A percentile compares a stretch with the other conserved stretches of the same genome.
These are phyloP conservation scores for Madurella mycetomatis DNA, from an alignment of 2,329 filamentous ascomycete species.

Conservation along the genomic window DNA sequence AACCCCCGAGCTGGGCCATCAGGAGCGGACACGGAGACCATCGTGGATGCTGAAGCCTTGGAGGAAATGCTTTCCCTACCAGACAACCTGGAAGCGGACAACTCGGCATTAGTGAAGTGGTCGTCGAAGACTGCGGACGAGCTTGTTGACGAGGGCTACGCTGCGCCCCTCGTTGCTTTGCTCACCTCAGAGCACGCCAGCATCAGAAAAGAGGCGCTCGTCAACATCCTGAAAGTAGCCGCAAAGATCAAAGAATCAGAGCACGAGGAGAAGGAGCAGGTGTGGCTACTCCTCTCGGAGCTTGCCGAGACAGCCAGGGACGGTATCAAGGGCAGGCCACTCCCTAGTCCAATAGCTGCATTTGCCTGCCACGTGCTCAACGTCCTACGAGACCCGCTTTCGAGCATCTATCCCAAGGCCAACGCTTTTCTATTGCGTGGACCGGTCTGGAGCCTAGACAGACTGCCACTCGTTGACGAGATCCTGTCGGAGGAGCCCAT, in stretches of 20 bases:
- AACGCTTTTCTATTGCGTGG: conserved; percentile 77
- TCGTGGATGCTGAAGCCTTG: conserved; percentile 42
- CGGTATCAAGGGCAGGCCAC: conserved; percentile 49
- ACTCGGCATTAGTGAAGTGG: conserved; percentile 59
- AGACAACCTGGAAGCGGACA: conserved; percentile 45
- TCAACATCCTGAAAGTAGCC: conserved; percentile 62
- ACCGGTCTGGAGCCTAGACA: conserved; percentile 70
- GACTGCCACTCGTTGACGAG: conserved; percentile 65
- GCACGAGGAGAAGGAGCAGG: conserved; percentile 70
- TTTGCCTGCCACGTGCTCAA: conserved; percentile 68
- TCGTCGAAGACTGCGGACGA: conserved; percentile 71
- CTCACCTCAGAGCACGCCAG: conserved; percentile 70
- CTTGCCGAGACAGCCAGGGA: conserved; percentile 67
- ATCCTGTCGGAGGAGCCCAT: conserved; percentile 62
- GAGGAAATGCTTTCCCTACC: conserved; percentile 49
- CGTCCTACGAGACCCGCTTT: conserved; percentile 70
- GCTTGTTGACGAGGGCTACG: conserved; percentile 71
- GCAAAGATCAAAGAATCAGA: conserved; percentile 61
- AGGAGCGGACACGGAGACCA: neutral
- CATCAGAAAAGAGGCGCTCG: conserved; percentile 73
- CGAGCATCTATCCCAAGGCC: conserved; percentile 79
- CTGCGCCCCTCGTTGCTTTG: conserved; percentile 66
- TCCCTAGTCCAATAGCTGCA: conserved; percentile 70
- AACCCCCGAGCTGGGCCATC: neutral
- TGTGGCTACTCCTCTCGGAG: conserved; percentile 77